A percentile compares a stretch with the other conserved stretches of the same genome.
These are phyloP conservation scores for Geranium incanum DNA, from an alignment of 441 rosid species.

Conservation along the genomic window DNA sequence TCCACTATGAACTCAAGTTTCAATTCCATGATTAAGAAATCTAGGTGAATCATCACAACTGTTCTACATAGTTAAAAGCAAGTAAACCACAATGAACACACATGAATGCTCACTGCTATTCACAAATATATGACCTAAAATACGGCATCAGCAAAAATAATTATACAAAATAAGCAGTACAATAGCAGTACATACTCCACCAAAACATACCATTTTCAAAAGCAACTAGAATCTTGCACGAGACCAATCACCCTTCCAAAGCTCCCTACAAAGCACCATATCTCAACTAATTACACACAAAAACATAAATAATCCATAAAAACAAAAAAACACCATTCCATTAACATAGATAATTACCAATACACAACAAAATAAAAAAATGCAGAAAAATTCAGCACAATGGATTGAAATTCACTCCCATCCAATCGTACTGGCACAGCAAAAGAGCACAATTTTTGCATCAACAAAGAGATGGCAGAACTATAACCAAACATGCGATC, in stretches of 20 bases:
- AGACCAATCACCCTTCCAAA: conserved; percentile 3
- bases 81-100: background rate
- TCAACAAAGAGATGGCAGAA: background rate
- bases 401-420: background rate
- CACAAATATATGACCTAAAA: background rate
- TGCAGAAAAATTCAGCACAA: background rate
- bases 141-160: background rate
- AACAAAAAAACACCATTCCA: background rate
- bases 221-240: background rate
- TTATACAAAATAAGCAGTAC: background rate
- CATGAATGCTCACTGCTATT: background rate
- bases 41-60: background rate
- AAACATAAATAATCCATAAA: background rate
- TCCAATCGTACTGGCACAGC: background rate
- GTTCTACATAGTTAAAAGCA: background rate
- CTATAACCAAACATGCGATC: background rate
- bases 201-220: background rate
- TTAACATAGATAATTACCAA: background rate
- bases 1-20: background rate
- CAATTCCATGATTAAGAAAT: background rate
- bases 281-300: background rate
- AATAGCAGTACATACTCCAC: background rate
- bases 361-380: background rate
- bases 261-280: conserved; percentile 3
- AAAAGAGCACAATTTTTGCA: background rate